phyloP scores from a whole-genome alignment of 1,284 basidiomycete genomes.

The Phellinidium pouzarii region DNA sequence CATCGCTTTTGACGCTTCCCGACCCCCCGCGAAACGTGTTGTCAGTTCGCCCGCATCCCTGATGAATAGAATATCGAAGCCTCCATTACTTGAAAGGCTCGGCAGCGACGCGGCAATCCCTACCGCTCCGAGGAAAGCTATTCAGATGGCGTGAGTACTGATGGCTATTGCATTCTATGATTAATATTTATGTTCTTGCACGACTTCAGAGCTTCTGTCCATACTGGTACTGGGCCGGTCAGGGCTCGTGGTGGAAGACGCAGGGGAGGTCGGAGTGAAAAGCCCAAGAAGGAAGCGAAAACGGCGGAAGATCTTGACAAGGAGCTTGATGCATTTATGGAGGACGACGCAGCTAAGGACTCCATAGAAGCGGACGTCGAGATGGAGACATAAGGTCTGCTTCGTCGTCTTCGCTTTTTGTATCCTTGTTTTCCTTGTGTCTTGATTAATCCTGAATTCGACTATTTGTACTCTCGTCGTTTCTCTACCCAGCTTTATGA shows the following conservation, averaged over 20 bases:
- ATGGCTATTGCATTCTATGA: conserved; percentile 22
- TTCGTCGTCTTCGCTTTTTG: neutral
- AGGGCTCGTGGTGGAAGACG: conserved; percentile 29
- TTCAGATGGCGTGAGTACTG: conserved; percentile 16
- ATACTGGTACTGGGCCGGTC: conserved; percentile 32
- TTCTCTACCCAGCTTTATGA: neutral
- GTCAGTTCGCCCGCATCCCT: conserved; percentile 48
- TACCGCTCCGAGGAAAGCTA: conserved; percentile 24
- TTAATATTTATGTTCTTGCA: neutral
- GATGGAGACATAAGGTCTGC: conserved; percentile 32
- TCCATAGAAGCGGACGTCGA: conserved; percentile 43
- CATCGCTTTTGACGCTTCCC: conserved; percentile 56
- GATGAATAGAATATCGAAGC: conserved; percentile 59
- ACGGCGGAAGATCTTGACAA: conserved; percentile 84
- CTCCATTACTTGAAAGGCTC: conserved; percentile 52
- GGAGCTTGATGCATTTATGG: conserved; percentile 91
- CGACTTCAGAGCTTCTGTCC: neutral
- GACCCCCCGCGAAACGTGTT: conserved; percentile 33
- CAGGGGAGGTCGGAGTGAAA: conserved; percentile 23
- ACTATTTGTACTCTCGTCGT: neutral
- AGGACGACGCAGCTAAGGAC: conserved; percentile 43
- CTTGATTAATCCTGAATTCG: neutral
- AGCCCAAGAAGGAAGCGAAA: conserved; percentile 45
- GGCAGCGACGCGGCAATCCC: conserved; percentile 36
- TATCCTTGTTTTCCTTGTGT: neutral